phyloP scores from a whole-genome alignment of 495 filamentous ascomycete species.

The Friedmanniomyces simplex region DNA sequence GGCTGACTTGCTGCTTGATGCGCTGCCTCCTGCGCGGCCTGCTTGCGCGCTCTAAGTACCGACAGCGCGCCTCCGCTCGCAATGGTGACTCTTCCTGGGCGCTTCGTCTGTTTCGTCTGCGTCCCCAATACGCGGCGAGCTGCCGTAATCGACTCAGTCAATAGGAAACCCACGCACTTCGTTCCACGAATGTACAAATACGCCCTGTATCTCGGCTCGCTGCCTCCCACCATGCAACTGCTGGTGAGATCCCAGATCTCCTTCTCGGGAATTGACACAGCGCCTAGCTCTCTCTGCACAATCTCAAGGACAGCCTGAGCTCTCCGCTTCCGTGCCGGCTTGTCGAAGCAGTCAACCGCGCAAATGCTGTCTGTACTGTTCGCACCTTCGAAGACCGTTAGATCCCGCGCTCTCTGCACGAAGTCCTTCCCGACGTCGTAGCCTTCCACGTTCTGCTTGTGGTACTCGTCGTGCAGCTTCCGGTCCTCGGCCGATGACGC shows the following conservation, averaged over 20 bases:
- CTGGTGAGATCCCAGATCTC: constrained; percentile 43
- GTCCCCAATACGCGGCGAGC: constrained; percentile 42
- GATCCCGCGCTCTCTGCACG: constrained; percentile 1
- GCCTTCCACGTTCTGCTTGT: constrained; percentile 54
- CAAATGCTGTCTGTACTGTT: constrained; percentile 24
- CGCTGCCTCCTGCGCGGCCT: constrained; percentile 5
- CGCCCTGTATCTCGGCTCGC: constrained; percentile 31
- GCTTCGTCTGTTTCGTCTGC: constrained; percentile 3
- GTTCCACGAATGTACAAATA: constrained; percentile 54
- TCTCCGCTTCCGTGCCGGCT: constrained; percentile 37
- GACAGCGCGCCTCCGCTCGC: constrained; percentile 6
- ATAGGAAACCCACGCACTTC: constrained; percentile 55
- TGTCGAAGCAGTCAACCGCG: constrained; percentile 29
- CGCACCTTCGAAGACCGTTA: constrained; percentile 17
- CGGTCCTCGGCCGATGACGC: constrained; percentile 55
- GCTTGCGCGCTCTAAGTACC: constrained; percentile 10
- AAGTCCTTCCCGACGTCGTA: constrained; percentile 49
- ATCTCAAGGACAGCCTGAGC: constrained; percentile 54
- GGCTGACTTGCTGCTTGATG: constrained; percentile 31
- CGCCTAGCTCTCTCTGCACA: constrained; percentile 56
- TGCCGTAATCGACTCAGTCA: constrained; percentile 54
- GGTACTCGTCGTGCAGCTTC: constrained; percentile 56
- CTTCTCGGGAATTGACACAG: constrained; percentile 49
- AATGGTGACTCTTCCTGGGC: constrained; percentile 15
- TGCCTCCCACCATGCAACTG: not conserved